Evolutionary conservation across 2,329 filamentous ascomycete genomes (phyloP), one percentile per base, ranked within the genome.

Genomic region (Pochonia chlamydosporia): DNA sequence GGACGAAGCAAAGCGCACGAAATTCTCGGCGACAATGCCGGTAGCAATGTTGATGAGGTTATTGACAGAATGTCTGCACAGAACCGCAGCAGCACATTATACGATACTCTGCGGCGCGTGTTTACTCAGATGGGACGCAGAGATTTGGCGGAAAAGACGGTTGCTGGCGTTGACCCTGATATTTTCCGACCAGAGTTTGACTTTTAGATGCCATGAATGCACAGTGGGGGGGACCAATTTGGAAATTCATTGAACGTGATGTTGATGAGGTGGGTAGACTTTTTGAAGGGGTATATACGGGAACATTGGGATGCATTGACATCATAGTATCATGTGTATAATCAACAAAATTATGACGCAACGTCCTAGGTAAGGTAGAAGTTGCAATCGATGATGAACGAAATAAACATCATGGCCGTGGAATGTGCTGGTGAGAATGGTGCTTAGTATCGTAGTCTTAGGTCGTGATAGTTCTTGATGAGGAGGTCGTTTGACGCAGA

Each of bases 1-100:
- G 90, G 89, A 4, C 79, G 89, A 49, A 85, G 89, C 62, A 85
- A 87, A 66, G 92, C 89, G 3, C 77, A 87, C 46, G 89, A 96
- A 69, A 83, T 96, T 13, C 77, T 96, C 1, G 85, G 84, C 45
- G 72, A 70, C 31, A 73, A 65, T 9, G 71, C 65, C 10, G 58
- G 53, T 9, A 56, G 59, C 30, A 58, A 64, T 36, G 63, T 72
- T 21, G 90, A 96, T 59, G 82, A 80, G 48, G 82, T 88, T 55
- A 75, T 96, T 18, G 88, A 96, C 61, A 79, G 86, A 51, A 90
- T 96, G 84, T 85, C 95, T 46, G 85, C 85, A 44, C 92, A 97
- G 73, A 99, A 99, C 69, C 84, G 95, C 64, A 96, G 89, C 73
- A 96, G 91, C 43, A 99, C 96, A 60, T 72, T 99, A 49, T 96